Evolutionary conservation across 495 filamentous ascomycete genomes (phyloP).

Genomic region (Recurvomyces mirabilis): DNA sequence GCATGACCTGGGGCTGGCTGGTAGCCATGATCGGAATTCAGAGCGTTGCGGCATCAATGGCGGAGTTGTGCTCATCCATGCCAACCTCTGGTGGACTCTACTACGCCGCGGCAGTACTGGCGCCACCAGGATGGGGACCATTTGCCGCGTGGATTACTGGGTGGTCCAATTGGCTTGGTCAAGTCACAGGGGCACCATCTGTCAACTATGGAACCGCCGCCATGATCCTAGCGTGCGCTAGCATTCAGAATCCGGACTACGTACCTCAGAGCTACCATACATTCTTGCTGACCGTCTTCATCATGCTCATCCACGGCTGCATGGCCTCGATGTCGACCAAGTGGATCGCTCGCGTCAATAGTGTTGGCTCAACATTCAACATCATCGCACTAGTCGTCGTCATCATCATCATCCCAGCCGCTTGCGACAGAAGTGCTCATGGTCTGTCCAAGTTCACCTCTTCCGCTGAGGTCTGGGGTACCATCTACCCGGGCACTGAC

Average conservation of each 20-base stretch:
- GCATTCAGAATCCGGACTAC: constrained; percentile 56
- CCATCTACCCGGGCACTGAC: constrained; percentile 57
- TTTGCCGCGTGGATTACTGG: constrained; percentile 50
- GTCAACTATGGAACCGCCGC: constrained; percentile 50
- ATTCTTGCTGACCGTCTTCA: constrained; percentile 56
- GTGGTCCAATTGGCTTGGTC: constrained; percentile 50
- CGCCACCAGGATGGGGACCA: constrained; percentile 60
- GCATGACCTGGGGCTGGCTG: constrained; percentile 77
- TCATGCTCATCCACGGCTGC: constrained; percentile 58
- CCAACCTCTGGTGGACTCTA: constrained; percentile 68
- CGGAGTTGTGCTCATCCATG: constrained; percentile 57
- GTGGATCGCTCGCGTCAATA: constrained; percentile 68
- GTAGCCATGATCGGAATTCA: constrained; percentile 66
- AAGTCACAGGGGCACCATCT: constrained; percentile 60
- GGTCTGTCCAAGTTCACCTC: constrained; percentile 53
- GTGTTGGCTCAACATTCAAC: constrained; percentile 63
- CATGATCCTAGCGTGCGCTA: constrained; percentile 64
- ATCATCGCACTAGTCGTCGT: constrained; percentile 55
- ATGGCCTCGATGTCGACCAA: constrained; percentile 68
- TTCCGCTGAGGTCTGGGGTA: constrained; percentile 55
- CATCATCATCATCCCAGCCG: constrained; percentile 60
- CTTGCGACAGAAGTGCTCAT: constrained; percentile 35
- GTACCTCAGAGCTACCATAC: constrained; percentile 55
- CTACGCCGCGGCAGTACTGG: constrained; percentile 69
- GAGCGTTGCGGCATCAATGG: constrained; percentile 58